A percentile compares a stretch with the other conserved stretches of the same genome.
Conservation (phyloP, 2,329 filamentous ascomycete species). For the Zymoseptoria tritici region DNA sequence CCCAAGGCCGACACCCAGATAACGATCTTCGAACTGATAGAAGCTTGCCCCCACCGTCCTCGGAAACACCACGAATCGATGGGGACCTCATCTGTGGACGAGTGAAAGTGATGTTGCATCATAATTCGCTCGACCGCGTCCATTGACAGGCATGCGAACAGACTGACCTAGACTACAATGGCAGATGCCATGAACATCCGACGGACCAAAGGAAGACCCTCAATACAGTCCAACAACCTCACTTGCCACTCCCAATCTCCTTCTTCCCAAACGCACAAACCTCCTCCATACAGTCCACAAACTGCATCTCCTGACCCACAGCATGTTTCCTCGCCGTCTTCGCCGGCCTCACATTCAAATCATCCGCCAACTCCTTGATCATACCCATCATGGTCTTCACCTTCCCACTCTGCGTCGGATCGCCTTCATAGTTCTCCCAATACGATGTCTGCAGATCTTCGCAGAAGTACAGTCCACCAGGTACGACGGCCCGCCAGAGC, state of each 20-base stretch:
- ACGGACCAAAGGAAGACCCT: too few species aligned
- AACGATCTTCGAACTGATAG: too few species aligned
- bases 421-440: conserved; percentile 20
- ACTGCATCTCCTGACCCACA: conserved; percentile 10
- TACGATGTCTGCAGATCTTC: conserved; percentile 24
- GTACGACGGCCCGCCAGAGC: conserved; percentile 33
- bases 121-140: too few species aligned
- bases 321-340: conserved; percentile 10
- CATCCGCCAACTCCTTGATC: conserved; percentile 22
- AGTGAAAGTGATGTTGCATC: too few species aligned
- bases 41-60: too few species aligned
- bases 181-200: too few species aligned
- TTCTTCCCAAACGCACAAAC: conserved; percentile 15
- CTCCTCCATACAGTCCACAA: conserved; percentile 17
- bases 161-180: too few species aligned
- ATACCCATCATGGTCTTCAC: conserved; percentile 21
- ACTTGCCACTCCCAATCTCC: background rate
- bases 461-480: conserved; percentile 27
- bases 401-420: conserved; percentile 6
- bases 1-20: too few species aligned
- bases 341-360: conserved; percentile 15
- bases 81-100: too few species aligned
- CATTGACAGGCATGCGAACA: too few species aligned
- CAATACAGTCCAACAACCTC: background rate
- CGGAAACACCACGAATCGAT: too few species aligned